Base-by-base conservation (phyloP, 345 rosid species). In the Eutrema yunnanense region DNA sequence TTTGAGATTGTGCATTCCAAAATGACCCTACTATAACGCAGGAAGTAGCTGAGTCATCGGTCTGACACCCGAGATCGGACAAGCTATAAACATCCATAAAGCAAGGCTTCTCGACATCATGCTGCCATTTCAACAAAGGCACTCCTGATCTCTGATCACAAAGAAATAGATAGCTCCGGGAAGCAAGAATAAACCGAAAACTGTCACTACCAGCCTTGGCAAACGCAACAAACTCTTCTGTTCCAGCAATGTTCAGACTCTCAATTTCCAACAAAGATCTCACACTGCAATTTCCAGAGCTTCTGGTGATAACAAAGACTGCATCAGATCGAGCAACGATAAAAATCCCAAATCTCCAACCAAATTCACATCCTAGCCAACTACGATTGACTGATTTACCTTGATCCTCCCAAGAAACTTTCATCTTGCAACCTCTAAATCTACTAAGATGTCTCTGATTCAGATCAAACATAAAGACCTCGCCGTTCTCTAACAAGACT, bases 351-450 rank as follows among this genome's bases (percentile, higher is more conserved):
- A 86, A 80, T 57, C 84, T 85, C 90, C 86, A 85, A 71, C 89
- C 81, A 76, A 85, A 85, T 52, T 87, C 86, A 73, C 87, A 82
- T 22, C 86, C 90, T 72, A 88, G 58, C 92, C 92, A 90, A 54
- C 75, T 81, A 65, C 38, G 29, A 0, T 74, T 66, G 55, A 12
- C 52, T 4, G 73, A 78, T 48, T 66, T 68, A 30, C 33, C 62
- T 5, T 61, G 53, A 66, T 69, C 78, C 16, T 78, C 78, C 88
- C 86, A 85, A 0, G 69, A 46, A 43, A 84, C 88, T 64, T 64
- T 79, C 81, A 87, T 4, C 59, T 53, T 82, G 33, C 55, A 67
- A 42, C 95, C 95, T 62, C 74, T 82, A 65, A 80, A 57, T 74
- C 69, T 30, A 16, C 67, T 33, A 8, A 13, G n/a, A 40, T 58